Evolutionary conservation across 495 filamentous ascomycete genomes (phyloP).

Genomic region (Ascobolus immersus): DNA sequence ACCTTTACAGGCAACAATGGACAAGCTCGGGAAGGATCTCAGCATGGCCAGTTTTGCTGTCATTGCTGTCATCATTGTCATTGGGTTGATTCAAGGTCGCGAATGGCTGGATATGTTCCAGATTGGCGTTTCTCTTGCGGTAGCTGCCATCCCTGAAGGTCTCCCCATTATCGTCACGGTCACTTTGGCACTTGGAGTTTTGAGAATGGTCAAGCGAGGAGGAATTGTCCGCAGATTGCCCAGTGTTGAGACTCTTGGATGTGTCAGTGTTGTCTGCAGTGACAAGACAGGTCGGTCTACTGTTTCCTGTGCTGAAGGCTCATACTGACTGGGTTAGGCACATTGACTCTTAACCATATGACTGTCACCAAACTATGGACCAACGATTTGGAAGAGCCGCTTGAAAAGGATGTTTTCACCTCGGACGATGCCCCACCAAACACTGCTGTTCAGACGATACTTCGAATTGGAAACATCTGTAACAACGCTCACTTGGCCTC

Average conservation of each 20-base stretch:
- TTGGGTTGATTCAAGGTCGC: conserved; percentile 72
- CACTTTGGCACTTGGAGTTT: conserved; percentile 74
- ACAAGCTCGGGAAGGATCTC: conserved; percentile 73
- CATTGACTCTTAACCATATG: conserved; percentile 93
- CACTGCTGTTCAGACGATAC: conserved; percentile 24
- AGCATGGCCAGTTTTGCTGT: conserved; percentile 90
- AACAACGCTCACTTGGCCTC: conserved; percentile 68
- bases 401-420: conserved; percentile 27
- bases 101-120: conserved; percentile 86
- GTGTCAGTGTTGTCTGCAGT: conserved; percentile 92
- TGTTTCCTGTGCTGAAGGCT: not conserved
- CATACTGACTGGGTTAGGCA: conserved; percentile 25
- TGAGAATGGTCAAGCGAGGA: conserved; percentile 78
- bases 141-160: conserved; percentile 91
- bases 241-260: conserved; percentile 91
- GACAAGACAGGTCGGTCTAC: conserved; percentile 63
- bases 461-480: conserved; percentile 81
- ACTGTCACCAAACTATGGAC: conserved; percentile 93
- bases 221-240: conserved; percentile 88
- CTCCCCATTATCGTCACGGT: conserved; percentile 96
- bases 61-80: conserved; percentile 70
- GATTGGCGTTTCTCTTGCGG: conserved; percentile 85
- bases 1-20: conserved; percentile 89
- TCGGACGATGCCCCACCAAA: conserved; percentile 18
- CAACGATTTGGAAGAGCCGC: conserved; percentile 41